Evolutionary conservation across 2,329 filamentous ascomycete genomes (phyloP), one percentile per base, ranked within the genome.

Genomic region (Beauveria caledonica): DNA sequence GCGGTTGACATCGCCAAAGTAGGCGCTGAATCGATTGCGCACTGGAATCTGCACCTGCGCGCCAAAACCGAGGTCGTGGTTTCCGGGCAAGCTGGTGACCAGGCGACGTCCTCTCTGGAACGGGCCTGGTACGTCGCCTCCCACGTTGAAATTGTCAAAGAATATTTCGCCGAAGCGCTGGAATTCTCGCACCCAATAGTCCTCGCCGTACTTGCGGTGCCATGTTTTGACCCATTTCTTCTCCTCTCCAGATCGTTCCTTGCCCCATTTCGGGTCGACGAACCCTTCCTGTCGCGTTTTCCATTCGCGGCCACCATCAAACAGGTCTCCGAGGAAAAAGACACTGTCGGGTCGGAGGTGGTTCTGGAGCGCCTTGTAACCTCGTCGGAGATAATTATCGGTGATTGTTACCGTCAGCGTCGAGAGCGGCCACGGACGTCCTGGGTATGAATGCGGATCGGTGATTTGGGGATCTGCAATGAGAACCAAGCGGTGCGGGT

Each of bases 241-340:
- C 69, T 87, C 84, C 42, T 76, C 70, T 7, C 74, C 73, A 2
- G 83, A 81, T 45, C 79, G 77, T 3, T 73, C 75, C 33, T 73
- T 73, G 23, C 80, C 79, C 84, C 84, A 87, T 63, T 77, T 76
- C 1, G 83, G 82, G 64, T 87, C 85, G 25, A 79, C 74, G 57
- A 84, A 85, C 50, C 79, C 73, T 48, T 83, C 87, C 25, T 79
- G 79, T 2, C 74, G 77, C 13, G 92, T 93, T 66, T 87, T 88
- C 94, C 94, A 99, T 77, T 99, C 94, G 66, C 94, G 84, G 9
- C 94, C 94, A 4, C 94, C 94, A 70, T 99, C 94, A 68, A 99
- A 97, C 1, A 99, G 77, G 70, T 99, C 94, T 8, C 94, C 94
- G 0, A 99, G 78, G 70, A 99, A 97, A 70, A 97, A 84, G 1